These are phyloP conservation scores for Plasmodium knowlesi DNA, from an alignment of 169 alveolate species.

Conservation along the genomic window DNA sequence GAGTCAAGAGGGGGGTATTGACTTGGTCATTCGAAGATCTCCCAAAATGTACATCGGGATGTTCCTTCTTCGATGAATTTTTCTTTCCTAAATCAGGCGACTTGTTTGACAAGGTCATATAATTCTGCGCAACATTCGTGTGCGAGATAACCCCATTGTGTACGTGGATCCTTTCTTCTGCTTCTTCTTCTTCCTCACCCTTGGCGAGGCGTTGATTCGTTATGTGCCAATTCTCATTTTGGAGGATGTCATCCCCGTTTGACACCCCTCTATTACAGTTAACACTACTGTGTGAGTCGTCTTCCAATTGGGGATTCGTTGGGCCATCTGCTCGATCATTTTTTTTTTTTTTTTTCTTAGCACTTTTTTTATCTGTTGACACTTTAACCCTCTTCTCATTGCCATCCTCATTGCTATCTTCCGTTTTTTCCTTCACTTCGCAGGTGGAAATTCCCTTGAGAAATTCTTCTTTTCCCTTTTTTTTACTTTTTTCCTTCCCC, in stretches of 20 bases:
- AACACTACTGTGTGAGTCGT: neutral
- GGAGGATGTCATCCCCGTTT: neutral
- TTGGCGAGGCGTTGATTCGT: neutral
- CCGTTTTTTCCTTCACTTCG: conserved; percentile 16
- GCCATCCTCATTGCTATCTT: neutral
- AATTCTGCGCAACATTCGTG: neutral
- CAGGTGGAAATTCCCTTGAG: neutral
- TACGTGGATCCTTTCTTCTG: neutral
- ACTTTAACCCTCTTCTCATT: neutral
- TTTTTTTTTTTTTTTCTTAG: neutral
- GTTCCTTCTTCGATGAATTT: neutral
- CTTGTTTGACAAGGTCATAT: neutral
- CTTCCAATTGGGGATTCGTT: neutral
- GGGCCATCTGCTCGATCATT: neutral
- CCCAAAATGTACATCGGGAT: neutral
- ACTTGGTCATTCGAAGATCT: neutral
- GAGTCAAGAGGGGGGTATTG: neutral
- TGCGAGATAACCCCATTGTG: neutral
- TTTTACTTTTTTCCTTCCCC: conserved; percentile 26
- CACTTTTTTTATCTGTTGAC: neutral
- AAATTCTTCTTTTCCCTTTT: neutral
- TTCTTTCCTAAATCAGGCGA: neutral
- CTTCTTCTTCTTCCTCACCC: neutral
- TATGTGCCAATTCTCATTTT: neutral
- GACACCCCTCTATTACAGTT: neutral